Conservation (phyloP, 768 basidiomycete species). For the Sarcodon sp. region DNA sequence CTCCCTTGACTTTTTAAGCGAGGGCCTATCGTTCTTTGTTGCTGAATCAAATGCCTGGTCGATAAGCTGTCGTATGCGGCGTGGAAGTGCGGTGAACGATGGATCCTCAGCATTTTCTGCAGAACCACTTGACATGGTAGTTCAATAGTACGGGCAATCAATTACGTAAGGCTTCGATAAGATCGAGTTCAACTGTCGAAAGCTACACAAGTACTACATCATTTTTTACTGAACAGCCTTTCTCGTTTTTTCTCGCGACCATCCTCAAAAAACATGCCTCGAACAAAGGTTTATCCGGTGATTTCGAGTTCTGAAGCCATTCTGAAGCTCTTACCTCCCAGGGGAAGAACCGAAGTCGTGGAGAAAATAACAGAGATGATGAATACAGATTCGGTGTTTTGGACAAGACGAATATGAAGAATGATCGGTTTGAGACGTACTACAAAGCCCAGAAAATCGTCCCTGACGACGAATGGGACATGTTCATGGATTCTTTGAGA, state of each 20-base stretch:
- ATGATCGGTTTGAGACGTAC: constrained; percentile 53
- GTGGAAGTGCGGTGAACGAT: constrained; percentile 27
- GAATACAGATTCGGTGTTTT: constrained; percentile 36
- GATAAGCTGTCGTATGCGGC: constrained; percentile 28
- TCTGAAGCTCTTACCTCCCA: no score
- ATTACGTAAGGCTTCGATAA: no score
- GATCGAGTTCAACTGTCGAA: no score
- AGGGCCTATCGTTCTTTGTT: background rate
- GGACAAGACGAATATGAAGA: constrained; percentile 53
- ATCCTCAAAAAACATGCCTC: no score
- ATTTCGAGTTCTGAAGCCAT: no score
- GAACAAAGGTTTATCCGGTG: no score
- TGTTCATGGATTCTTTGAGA: constrained; percentile 51
- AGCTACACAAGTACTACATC: no score
- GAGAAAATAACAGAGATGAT: constrained; percentile 8
- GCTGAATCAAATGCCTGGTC: constrained; percentile 31
- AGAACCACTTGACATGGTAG: no score
- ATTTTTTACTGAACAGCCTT: no score
- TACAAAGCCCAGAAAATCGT: constrained; percentile 71
- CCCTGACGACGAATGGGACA: constrained; percentile 67
- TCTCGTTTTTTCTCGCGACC: no score
- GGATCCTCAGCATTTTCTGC: constrained; percentile 2
- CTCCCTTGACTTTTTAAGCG: constrained; percentile 2
- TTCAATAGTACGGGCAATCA: no score
- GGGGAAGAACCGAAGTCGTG: background rate